Conservation (phyloP, 768 basidiomycete species). For the Cystobasidium onofrii region DNA sequence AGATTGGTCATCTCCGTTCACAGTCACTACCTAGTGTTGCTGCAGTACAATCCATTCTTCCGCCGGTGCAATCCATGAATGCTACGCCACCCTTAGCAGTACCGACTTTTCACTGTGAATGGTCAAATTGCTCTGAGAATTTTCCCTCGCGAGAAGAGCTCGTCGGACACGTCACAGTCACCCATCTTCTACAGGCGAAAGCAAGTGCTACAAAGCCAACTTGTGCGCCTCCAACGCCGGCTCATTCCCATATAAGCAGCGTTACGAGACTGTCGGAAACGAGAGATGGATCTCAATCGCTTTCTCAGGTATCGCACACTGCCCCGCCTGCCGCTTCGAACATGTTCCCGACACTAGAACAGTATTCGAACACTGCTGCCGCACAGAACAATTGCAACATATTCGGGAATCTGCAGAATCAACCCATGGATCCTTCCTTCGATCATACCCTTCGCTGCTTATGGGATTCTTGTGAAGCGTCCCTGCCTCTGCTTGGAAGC, state of each 20-base stretch:
- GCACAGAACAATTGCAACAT: not conserved
- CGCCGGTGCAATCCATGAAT: not conserved
- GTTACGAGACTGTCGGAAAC: not conserved
- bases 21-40: not conserved
- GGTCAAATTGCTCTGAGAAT: not conserved
- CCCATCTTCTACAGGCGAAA: constrained; percentile 6
- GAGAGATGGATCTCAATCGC: not conserved
- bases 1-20: not conserved
- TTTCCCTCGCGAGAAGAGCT: constrained; percentile 13
- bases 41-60: not conserved
- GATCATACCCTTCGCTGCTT: constrained; percentile 18
- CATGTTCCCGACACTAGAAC: not conserved
- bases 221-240: not conserved
- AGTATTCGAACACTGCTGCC: not conserved
- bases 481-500: not conserved
- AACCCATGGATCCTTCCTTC: constrained; percentile 4
- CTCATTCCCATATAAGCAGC: not conserved
- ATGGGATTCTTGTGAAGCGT: constrained; percentile 28
- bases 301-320: not conserved
- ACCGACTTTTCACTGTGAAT: not conserved
- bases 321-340: not conserved
- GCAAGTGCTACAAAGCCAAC: not conserved
- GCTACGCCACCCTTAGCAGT: not conserved
- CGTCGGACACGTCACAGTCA: constrained; percentile 17
- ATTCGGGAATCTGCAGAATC: not conserved